Percentiles rank a stretch among this genome's conserved stretches.
Evolutionary conservation across 2,329 filamentous ascomycete species (phyloP).

Genomic region (Remersonia thermophila): DNA sequence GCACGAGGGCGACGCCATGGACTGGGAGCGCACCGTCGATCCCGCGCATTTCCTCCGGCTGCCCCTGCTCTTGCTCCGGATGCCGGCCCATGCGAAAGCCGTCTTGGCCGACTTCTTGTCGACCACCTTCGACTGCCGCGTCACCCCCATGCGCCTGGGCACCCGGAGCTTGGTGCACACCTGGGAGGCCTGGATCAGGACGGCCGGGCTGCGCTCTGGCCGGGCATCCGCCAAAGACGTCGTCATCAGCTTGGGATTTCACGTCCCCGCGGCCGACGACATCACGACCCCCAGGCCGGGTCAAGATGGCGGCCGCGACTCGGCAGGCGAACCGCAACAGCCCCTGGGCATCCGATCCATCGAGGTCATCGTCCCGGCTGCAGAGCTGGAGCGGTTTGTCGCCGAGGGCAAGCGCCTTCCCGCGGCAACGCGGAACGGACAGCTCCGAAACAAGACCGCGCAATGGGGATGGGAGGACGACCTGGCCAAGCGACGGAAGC

Average conservation of each 20-base stretch:
- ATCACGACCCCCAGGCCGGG: neutral
- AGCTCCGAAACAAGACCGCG: constrained; percentile 5
- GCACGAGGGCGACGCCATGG: constrained; percentile 1
- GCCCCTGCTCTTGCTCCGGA: constrained; percentile 41
- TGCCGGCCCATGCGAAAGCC: constrained; percentile 40
- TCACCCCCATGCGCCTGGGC: constrained; percentile 36
- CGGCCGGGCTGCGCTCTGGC: constrained; percentile 24
- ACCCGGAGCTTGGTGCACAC: constrained; percentile 36
- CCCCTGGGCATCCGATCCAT: constrained; percentile 30
- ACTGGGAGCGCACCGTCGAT: constrained; percentile 1
- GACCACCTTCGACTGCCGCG: constrained; percentile 43
- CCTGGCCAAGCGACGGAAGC: constrained; percentile 27
- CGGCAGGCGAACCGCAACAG: neutral
- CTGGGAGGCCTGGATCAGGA: constrained; percentile 40
- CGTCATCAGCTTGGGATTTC: constrained; percentile 39
- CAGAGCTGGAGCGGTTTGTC: constrained; percentile 35
- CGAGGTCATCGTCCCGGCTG: constrained; percentile 38
- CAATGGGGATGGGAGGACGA: constrained; percentile 22
- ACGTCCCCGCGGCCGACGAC: constrained; percentile 23
- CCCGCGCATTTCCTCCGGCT: constrained; percentile 31
- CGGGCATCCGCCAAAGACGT: constrained; percentile 32
- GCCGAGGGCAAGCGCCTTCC: constrained; percentile 24
- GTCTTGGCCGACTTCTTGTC: constrained; percentile 40
- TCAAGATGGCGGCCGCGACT: constrained; percentile 1
- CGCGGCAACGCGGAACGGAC: neutral